These are phyloP conservation scores for Sextonia rubra DNA, from an alignment of 164 flowering plant species.

Conservation along the genomic window DNA sequence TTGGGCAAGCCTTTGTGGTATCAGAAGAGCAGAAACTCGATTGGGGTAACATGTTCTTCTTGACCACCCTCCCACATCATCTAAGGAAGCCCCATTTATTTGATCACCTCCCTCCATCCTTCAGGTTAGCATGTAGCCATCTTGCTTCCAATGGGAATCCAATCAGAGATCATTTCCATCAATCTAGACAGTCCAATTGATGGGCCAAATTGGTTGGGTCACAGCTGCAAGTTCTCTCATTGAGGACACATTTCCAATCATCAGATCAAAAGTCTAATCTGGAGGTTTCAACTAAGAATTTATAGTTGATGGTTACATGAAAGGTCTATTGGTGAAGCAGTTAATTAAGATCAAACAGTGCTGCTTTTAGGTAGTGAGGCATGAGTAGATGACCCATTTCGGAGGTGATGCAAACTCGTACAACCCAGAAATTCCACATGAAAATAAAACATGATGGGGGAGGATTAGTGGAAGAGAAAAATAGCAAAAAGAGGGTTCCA, in stretches of 20 bases:
- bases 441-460: neutral
- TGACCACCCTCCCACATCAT: slow-evolving; percentile 21
- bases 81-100: slow-evolving; percentile 28
- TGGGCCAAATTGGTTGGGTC: neutral
- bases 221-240: no score
- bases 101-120: slow-evolving; percentile 30
- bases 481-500: no score
- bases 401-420: neutral
- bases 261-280: no score
- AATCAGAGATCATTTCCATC: neutral
- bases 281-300: neutral
- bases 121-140: slow-evolving; percentile 26
- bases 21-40: slow-evolving; percentile 52
- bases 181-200: neutral
- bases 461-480: neutral
- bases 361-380: no score
- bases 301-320: no score
- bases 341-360: no score
- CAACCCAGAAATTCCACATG: neutral
- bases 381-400: no score
- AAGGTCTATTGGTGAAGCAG: no score
- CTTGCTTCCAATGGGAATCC: neutral
- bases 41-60: slow-evolving; percentile 49
- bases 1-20: slow-evolving; percentile 49
- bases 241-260: no score